Base-by-base conservation (phyloP, 106 monocot species). In the Dioscorea zingiberensis region DNA sequence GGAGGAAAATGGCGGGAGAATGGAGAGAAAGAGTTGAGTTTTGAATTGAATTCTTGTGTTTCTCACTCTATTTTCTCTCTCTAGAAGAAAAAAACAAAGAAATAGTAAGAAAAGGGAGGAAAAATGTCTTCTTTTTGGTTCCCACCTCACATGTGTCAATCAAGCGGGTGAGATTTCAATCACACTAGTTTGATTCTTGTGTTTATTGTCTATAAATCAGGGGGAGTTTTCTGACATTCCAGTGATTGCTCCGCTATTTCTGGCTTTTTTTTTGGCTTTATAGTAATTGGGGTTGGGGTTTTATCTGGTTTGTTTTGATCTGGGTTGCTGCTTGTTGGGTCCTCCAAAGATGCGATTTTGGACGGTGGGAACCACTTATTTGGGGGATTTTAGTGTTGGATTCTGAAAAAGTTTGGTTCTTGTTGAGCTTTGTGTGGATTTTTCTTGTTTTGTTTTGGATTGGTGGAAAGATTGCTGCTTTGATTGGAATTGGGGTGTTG, bases 291-390 rank as follows among this genome's bases (percentile, higher is more conserved):
- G 6, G 38, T 38, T 38, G 38, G n/a, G n/a, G n/a, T 38, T 0
- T 38, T 38, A 6, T 56, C 22, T 56, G 19, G 8, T 21, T 56
- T 56, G 6, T 54, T 55, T 55, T 25, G 25, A 2, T 21, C 48
- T 57, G 26, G 9, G 18, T 47, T 48, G 4, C 30, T 48, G 4
- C 30, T 27, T 24, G 18, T 51, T 68, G 55, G 73, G 27, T 48
- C 25, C 7, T 25, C 1, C 3, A 13, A 59, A 74, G 49, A 48
- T 75, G 51, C 13, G 60, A 69, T 62, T 70, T 70, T 76, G 24
- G 6, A 46, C 21, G 55, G 48, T 16, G 17, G 66, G 58, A 24
- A 59, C 0, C 27, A 0, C 45, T 49, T 62, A 28, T 51, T 67
- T 74, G 29, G 61, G 60, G 54, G 51, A 51, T 62, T 62, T 69